Percentiles rank a stretch among this genome's conserved stretches.
Evolutionary conservation across 2,329 filamentous ascomycete species (phyloP).

Genomic region (Pseudocercospora eumusae): DNA sequence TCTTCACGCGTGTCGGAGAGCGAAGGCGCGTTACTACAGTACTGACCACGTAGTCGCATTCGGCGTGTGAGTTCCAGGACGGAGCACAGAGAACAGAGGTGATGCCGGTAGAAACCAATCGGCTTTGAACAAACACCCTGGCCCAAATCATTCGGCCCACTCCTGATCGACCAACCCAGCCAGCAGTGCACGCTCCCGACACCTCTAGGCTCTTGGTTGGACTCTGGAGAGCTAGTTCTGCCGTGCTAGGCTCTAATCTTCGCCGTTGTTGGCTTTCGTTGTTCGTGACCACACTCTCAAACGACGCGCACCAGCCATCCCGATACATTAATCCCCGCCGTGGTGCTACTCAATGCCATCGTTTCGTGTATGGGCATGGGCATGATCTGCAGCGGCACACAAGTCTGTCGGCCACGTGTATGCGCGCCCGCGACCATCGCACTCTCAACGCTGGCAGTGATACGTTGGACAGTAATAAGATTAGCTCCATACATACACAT

Average conservation of each 20-base stretch:
- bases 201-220: slow-evolving; percentile 2
- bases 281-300: neutral
- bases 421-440: slow-evolving; percentile 3
- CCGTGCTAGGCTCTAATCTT: neutral
- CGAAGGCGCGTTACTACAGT: neutral
- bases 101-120: slow-evolving; percentile 7
- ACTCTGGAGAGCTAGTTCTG: neutral
- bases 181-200: slow-evolving; percentile 2
- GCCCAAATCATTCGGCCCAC: neutral
- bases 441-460: slow-evolving; percentile 1
- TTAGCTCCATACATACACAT: slow-evolving; percentile 1
- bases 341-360: neutral
- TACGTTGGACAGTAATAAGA: slow-evolving; percentile 3
- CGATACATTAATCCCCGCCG: neutral
- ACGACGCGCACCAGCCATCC: neutral
- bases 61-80: neutral
- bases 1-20: neutral
- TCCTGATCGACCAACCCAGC: neutral
- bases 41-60: neutral
- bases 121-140: neutral
- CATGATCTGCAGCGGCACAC: neutral
- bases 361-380: too few species aligned
- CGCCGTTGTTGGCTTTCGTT: slow-evolving; percentile 4
- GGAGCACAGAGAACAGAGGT: neutral
- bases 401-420: slow-evolving; percentile 3